phyloP scores from a whole-genome alignment of 208 protist genomes.

The Leishmania martiniquensis region DNA sequence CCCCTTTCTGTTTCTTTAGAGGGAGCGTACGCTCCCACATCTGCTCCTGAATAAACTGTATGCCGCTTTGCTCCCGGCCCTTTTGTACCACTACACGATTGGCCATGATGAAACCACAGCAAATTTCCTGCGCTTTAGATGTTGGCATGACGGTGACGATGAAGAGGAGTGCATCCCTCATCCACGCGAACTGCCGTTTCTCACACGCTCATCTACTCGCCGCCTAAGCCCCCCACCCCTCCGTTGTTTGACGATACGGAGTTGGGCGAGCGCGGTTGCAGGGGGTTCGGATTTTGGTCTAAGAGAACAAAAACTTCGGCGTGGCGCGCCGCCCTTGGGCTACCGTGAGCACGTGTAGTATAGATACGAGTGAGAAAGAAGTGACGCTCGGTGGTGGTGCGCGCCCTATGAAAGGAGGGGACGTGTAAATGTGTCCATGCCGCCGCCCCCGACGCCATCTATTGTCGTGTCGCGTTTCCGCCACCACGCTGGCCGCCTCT shows the following conservation, averaged over 20 bases:
- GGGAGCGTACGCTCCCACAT: neutral
- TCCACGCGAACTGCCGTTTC: neutral
- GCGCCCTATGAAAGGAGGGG: neutral
- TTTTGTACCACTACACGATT: slow-evolving; percentile 6
- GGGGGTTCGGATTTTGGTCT: neutral
- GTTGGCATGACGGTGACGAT: neutral
- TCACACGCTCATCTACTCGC: neutral
- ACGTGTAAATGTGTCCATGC: neutral
- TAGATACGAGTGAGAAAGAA: neutral
- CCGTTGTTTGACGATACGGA: neutral
- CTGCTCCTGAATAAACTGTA: neutral
- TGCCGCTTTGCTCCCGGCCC: neutral
- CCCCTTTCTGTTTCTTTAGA: neutral
- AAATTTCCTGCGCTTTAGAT: neutral
- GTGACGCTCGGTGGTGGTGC: neutral
- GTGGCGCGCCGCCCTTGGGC: neutral
- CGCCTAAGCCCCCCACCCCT: neutral
- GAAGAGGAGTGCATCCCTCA: neutral
- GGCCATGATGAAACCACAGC: neutral
- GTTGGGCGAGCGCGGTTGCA: neutral
- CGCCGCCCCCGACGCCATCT: too few species aligned
- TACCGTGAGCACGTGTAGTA: neutral
- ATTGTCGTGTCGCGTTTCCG: too few species aligned
- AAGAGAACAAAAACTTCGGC: too few species aligned
- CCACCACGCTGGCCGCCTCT: too few species aligned